A percentile compares a stretch with the other conserved stretches of the same genome.
Evolutionary conservation across 306 rosid genomes (phyloP).

Genomic region (Coriaria nepalensis): DNA sequence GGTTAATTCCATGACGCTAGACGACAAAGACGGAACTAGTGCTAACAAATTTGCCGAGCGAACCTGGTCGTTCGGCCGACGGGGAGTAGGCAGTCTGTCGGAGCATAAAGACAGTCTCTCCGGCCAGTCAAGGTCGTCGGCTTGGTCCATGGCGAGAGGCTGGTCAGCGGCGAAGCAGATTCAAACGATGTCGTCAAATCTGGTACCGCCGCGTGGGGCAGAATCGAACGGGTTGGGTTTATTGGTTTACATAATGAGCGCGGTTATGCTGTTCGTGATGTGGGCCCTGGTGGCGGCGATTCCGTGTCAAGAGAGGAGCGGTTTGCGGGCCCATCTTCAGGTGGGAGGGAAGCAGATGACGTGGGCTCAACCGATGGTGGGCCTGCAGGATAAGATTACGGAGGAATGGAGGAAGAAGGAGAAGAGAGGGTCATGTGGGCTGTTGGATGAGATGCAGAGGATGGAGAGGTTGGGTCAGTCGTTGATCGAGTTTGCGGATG

Average conservation of each 20-base stretch:
- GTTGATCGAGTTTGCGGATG: conserved; percentile 48
- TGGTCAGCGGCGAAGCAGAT: conserved; percentile 90
- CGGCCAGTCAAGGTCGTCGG: conserved; percentile 30
- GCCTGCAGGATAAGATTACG: conserved; percentile 65
- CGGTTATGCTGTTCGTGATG: conserved; percentile 47
- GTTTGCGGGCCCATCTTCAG: conserved; percentile 40
- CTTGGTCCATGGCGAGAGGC: conserved; percentile 61
- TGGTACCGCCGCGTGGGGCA: conserved; percentile 54
- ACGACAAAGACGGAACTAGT: conserved; percentile 39
- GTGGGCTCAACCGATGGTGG: conserved; percentile 69
- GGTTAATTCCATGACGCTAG: conserved; percentile 35
- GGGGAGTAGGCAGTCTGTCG: conserved; percentile 7
- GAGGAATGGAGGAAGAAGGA: conserved; percentile 98
- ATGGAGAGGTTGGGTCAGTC: conserved; percentile 57
- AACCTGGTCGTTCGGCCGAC: conserved; percentile 64
- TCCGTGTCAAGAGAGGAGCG: conserved; percentile 83
- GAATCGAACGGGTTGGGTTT: conserved; percentile 45
- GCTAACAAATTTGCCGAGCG: conserved; percentile 45
- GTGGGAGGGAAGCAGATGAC: conserved; percentile 33
- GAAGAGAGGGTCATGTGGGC: conserved; percentile 60
- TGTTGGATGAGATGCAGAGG: conserved; percentile 74
- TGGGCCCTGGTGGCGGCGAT: conserved; percentile 74
- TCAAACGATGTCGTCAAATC: conserved; percentile 53
- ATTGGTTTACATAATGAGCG: conserved; percentile 60
- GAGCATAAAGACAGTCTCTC: conserved; percentile 23